Conservation (phyloP, 1,284 basidiomycete species). For the Tylopilus sp. region DNA sequence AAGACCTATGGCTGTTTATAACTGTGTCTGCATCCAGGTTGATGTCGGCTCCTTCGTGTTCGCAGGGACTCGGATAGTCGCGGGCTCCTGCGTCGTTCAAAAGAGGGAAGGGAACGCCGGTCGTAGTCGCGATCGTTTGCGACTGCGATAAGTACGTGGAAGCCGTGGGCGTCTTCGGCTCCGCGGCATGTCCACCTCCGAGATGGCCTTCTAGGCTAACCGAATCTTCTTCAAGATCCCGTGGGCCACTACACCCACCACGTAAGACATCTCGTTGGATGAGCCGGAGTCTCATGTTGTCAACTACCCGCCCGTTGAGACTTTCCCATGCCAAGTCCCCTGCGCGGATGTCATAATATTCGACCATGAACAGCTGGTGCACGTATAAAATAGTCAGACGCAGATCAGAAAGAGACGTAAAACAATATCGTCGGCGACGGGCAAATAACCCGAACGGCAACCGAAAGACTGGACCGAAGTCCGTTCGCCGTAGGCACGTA, state of each 20-base stretch:
- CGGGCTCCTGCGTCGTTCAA: slow-evolving; percentile 29
- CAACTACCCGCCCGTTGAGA: slow-evolving; percentile 42
- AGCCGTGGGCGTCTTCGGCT: slow-evolving; percentile 39
- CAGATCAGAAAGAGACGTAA: not conserved
- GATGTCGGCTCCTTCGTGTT: slow-evolving; percentile 24
- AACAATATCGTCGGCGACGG: not conserved
- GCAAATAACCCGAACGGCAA: slow-evolving; percentile 6
- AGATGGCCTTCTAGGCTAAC: slow-evolving; percentile 30
- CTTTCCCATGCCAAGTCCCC: slow-evolving; percentile 46
- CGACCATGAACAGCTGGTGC: slow-evolving; percentile 50
- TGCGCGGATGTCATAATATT: slow-evolving; percentile 63
- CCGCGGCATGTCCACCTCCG: slow-evolving; percentile 35
- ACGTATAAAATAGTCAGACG: slow-evolving; percentile 21
- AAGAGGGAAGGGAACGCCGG: slow-evolving; percentile 33
- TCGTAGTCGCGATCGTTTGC: slow-evolving; percentile 25
- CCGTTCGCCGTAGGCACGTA: not conserved
- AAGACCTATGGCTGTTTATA: slow-evolving; percentile 11
- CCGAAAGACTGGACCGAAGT: slow-evolving; percentile 3
- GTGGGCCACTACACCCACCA: slow-evolving; percentile 19
- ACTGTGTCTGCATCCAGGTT: slow-evolving; percentile 12
- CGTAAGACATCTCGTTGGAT: slow-evolving; percentile 22
- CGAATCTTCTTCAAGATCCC: slow-evolving; percentile 34
- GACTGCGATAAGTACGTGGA: slow-evolving; percentile 38
- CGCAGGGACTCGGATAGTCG: slow-evolving; percentile 23
- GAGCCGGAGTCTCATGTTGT: slow-evolving; percentile 44